Base-by-base conservation (phyloP, 768 basidiomycete species). In the Amanita exitialis region DNA sequence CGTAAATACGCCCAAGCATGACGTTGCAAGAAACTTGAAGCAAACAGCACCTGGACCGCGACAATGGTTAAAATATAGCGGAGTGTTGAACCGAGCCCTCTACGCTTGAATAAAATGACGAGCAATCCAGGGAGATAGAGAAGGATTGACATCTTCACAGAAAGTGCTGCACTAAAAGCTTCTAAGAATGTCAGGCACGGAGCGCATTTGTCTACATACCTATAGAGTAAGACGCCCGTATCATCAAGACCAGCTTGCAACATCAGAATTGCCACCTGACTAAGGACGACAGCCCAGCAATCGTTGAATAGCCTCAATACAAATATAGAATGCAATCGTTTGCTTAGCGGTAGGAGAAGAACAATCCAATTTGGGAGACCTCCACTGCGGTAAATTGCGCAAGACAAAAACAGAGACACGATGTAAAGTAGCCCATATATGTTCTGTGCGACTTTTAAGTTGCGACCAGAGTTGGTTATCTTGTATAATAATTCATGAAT, bases 261-360 rank as follows among this genome's bases (percentile, higher is more conserved):
- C 1, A 83, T 77, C 6, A 87, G 60, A 18, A 94, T 74, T 2
- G 89, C 77, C 0, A 75, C 71, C 56, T 90, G 78, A 28, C 85
- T 70, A 3, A 78, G 72, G 15, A 88, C 64, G 0, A 83, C 72
- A 2, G 85, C 76, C 90, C 90, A 93, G 61, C 89, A 90, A 63
- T 99, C 96, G 61, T 97, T 97, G 74, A 99, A 99, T 5, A 97
- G 70, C 16, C 96, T 78, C 47, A 99, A 70, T 10, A 87, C 80
- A 63, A 84, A 98, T 49, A 98, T 89, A 10, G 95, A 97, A 61
- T 97, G 95, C 3, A 95, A 71, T 47, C 96, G 76, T 66, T 97
- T 98, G 76, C 91, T 94, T 38, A 96, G 70, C 0, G 86, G 82
- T 8, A 98, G 72, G 6, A 90, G 64, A 8, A 90, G 60, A 34